These are phyloP conservation scores for Nannizziopsis barbatae DNA, from an alignment of 2,329 filamentous ascomycete genomes.

Conservation along the genomic window DNA sequence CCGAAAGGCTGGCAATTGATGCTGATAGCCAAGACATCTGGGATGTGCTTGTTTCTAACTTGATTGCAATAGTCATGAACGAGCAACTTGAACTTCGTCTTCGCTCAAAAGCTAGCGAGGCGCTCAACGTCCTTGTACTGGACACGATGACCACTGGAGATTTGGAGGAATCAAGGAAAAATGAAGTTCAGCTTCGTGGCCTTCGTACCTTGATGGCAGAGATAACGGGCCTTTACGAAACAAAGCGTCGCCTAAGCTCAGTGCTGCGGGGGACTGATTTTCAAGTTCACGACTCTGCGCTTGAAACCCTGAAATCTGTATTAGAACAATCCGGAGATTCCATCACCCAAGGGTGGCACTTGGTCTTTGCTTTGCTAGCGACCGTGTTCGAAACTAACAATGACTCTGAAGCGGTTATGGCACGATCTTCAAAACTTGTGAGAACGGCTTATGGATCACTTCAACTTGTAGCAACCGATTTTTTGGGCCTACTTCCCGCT, in stretches of 20 bases:
- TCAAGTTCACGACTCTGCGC: conserved; percentile 66
- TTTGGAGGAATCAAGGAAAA: conserved; percentile 38
- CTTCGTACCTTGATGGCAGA: conserved; percentile 55
- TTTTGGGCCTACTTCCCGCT: conserved; percentile 61
- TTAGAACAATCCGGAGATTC: conserved; percentile 82
- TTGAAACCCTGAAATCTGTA: conserved; percentile 70
- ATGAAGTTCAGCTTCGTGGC: conserved; percentile 59
- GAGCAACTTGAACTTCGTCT: conserved; percentile 29
- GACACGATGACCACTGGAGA: conserved; percentile 34
- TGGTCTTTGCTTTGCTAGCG: conserved; percentile 73
- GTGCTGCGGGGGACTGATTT: conserved; percentile 54
- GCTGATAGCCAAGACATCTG: conserved; percentile 62
- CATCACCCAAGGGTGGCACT: conserved; percentile 70
- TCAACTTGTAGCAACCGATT: conserved; percentile 90
- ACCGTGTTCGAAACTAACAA: conserved; percentile 56
- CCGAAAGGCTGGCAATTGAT: conserved; percentile 60
- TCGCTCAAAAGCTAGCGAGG: conserved; percentile 48
- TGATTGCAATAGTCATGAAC: conserved; percentile 39
- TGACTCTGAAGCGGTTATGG: conserved; percentile 11
- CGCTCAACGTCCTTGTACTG: conserved; percentile 40
- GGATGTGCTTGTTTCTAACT: conserved; percentile 50
- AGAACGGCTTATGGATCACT: conserved; percentile 79
- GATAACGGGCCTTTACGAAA: conserved; percentile 47
- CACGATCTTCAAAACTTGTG: conserved; percentile 59
- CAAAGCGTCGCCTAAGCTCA: conserved; percentile 44